Base-by-base conservation (phyloP, 2,329 filamentous ascomycete genomes). In the Cercospora canescens region DNA sequence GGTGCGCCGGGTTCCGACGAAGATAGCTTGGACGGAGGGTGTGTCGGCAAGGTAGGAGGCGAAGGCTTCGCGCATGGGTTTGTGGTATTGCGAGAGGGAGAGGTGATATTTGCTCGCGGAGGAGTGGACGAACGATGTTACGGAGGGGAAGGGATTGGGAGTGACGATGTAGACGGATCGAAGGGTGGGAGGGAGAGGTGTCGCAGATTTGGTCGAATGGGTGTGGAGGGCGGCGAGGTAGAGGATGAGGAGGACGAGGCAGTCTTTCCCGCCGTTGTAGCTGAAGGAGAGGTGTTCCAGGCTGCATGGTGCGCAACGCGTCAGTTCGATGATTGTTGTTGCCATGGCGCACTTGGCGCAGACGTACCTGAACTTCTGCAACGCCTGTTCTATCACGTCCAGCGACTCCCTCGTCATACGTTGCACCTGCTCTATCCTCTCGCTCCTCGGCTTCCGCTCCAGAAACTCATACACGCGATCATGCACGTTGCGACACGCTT, bases 231-330 rank as follows among this genome's bases (percentile, higher is more conserved):
- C 83, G 68, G 90, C 89, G 71, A 98, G 89, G 76, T 97, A 92
- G 70, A 98, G 84, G 74, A 97, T 86, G 6, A 98, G 85, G 18
- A 98, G 88, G 61, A 98, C 94, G 18, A 98, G 90, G 75, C 94
- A 98, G 84, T 98, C 95, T 79, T 99, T 99, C 67, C 95, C 95
- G 76, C 95, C 95, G 74, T 99, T 99, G 81, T 97, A 99, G 64
- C 94, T 96, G 70, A 98, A 84, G 5, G 94, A 93, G 67, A 98
- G 85, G 76, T 96, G 86, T 65, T 90, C 85, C 68, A 91, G 86
- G 65, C 92, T 95, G 73, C 3, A 24, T 7, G n/a, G n/a, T n/a
- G n/a, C n/a, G n/a, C n/a, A n/a, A n/a, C n/a, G n/a, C n/a, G n/a
- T n/a, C n/a, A n/a, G n/a, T n/a, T n/a, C n/a, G n/a, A n/a, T n/a